Evolutionary conservation across 2,329 filamentous ascomycete genomes (phyloP).

Genomic region (Xylariaceae sp.): DNA sequence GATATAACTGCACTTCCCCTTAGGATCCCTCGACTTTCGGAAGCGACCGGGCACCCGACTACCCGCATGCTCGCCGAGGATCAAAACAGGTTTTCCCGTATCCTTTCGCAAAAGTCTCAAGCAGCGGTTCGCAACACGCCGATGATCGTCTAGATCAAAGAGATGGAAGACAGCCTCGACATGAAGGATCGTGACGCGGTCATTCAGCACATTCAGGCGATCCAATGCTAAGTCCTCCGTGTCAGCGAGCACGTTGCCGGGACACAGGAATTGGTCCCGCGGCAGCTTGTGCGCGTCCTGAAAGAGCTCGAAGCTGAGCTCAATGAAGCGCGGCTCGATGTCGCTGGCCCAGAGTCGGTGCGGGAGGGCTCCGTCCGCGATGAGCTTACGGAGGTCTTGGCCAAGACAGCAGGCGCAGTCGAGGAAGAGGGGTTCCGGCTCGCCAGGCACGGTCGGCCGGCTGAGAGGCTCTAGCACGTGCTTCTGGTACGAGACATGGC

Average conservation of each 20-base stretch:
- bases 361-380: conserved; percentile 32
- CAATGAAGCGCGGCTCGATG: conserved; percentile 35
- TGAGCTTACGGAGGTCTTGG: conserved; percentile 40
- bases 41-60: conserved; percentile 7
- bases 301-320: conserved; percentile 39
- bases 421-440: conserved; percentile 32
- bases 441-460: conserved; percentile 23
- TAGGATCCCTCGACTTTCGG: conserved; percentile 1
- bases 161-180: conserved; percentile 37
- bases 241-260: conserved; percentile 29
- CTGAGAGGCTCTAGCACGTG: conserved; percentile 32
- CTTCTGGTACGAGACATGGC: conserved; percentile 23
- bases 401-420: conserved; percentile 41
- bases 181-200: conserved; percentile 28
- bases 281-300: conserved; percentile 32
- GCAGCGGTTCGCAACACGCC: conserved; percentile 27
- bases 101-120: conserved; percentile 28
- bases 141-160: conserved; percentile 35
- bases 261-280: conserved; percentile 34
- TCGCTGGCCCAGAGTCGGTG: conserved; percentile 33
- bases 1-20: conserved; percentile 18
- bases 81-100: conserved; percentile 29
- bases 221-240: conserved; percentile 24
- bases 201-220: conserved; percentile 32
- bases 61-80: conserved; percentile 29